A percentile compares a stretch with the other conserved stretches of the same genome.
phyloP scores from a whole-genome alignment of 306 rosid species.

The Trifolium pratense region DNA sequence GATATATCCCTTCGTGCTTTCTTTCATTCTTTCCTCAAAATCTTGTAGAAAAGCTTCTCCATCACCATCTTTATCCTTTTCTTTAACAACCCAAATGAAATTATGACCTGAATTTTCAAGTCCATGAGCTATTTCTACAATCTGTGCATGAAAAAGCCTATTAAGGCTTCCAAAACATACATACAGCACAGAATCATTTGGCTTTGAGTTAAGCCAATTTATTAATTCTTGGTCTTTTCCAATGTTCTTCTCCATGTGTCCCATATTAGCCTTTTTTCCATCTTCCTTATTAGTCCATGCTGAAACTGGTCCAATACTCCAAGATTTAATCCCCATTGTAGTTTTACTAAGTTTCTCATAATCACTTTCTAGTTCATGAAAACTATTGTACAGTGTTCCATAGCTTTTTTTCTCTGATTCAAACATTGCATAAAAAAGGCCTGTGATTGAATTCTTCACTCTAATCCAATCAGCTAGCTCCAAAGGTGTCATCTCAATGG shows the following conservation, averaged over 20 bases:
- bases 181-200: constrained; percentile 34
- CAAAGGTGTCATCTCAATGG: constrained; percentile 32
- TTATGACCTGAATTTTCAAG: constrained; percentile 38
- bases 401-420: constrained; percentile 42
- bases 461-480: constrained; percentile 2
- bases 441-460: not conserved
- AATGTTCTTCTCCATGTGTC: not conserved
- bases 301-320: constrained; percentile 44
- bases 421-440: not conserved
- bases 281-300: constrained; percentile 16
- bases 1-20: constrained; percentile 33
- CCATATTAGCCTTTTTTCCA: not conserved
- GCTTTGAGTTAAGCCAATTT: constrained; percentile 40
- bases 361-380: constrained; percentile 39
- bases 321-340: constrained; percentile 36
- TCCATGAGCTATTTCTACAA: constrained; percentile 42
- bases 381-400: constrained; percentile 42
- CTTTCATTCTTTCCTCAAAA: constrained; percentile 40
- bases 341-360: constrained; percentile 33
- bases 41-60: constrained; percentile 12
- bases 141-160: constrained; percentile 31
- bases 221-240: not conserved
- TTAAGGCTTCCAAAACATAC: constrained; percentile 43
- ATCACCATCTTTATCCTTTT: not conserved
- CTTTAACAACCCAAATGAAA: constrained; percentile 43